phyloP scores from a whole-genome alignment of 495 filamentous ascomycete genomes.

The Choiromyces venosus region DNA sequence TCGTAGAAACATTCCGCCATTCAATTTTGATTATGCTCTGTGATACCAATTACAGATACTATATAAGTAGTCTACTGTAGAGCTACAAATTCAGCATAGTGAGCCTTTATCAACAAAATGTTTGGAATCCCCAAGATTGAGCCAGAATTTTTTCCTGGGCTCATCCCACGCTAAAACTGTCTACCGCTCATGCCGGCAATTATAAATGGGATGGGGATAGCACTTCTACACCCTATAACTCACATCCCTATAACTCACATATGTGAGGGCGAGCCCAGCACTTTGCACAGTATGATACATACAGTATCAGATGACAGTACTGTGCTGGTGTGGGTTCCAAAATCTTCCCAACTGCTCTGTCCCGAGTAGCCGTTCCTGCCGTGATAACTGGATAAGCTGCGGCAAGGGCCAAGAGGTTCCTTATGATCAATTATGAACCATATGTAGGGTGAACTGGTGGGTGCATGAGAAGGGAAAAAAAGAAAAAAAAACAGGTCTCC shows the following conservation, averaged over 20 bases:
- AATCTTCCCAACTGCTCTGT: not conserved
- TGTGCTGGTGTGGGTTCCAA: not conserved
- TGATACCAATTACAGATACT: no score
- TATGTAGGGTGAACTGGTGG: not conserved
- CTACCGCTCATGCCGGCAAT: not conserved
- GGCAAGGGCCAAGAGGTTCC: not conserved
- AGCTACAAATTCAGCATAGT: no score
- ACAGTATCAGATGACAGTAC: not conserved
- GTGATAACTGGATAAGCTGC: not conserved
- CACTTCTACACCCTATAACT: not conserved
- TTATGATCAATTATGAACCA: not conserved
- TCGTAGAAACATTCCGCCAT: no score
- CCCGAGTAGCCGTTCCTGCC: not conserved
- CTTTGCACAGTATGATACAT: not conserved
- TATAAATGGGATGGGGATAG: not conserved
- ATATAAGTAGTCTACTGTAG: no score
- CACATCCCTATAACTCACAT: not conserved
- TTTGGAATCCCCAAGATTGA: not conserved
- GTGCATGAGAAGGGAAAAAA: not conserved
- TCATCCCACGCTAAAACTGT: not conserved
- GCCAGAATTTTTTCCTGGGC: not conserved
- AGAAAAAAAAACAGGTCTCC: not conserved
- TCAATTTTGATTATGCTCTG: no score
- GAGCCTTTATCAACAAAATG: no score
- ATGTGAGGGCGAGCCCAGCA: not conserved